These are phyloP conservation scores for Leucaena leucocephala DNA, from an alignment of 306 rosid genomes.

Conservation along the genomic window DNA sequence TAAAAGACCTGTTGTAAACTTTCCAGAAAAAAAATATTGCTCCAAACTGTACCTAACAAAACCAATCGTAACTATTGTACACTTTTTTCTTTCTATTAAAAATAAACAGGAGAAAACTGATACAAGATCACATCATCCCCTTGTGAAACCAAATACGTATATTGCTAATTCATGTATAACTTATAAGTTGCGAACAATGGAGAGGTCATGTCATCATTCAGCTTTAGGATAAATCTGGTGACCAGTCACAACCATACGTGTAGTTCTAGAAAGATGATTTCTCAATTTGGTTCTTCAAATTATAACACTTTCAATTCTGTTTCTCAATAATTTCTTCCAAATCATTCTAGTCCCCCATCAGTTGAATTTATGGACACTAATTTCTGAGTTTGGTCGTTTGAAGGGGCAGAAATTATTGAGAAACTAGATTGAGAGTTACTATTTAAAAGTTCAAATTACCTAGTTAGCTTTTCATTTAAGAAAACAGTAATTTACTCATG, in stretches of 20 bases:
- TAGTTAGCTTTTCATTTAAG: not conserved
- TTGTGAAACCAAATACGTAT: not conserved
- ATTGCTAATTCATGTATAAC: too few relatives aligned
- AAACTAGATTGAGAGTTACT: not conserved
- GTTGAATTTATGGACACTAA: not conserved
- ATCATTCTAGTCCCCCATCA: not conserved
- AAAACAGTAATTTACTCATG: not conserved
- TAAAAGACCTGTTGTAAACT: not conserved
- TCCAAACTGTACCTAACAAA: constrained; percentile 9
- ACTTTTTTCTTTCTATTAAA: not conserved
- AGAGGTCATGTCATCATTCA: not conserved
- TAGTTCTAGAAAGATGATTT: not conserved
- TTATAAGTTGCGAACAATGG: not conserved
- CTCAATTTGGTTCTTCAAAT: not conserved
- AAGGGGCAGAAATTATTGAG: not conserved
- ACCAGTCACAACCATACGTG: not conserved
- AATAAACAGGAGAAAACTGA: not conserved
- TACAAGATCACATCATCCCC: constrained; percentile 19
- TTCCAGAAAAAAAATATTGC: not conserved
- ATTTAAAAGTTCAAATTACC: not conserved
- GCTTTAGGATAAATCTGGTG: not conserved
- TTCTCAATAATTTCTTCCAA: not conserved
- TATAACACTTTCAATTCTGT: not conserved
- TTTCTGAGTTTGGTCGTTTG: not conserved
- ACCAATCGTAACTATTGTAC: not conserved